A percentile compares a stretch with the other conserved stretches of the same genome.
These are phyloP conservation scores for Nyssa sinensis DNA, from an alignment of 148 eudicot genomes.

Conservation along the genomic window DNA sequence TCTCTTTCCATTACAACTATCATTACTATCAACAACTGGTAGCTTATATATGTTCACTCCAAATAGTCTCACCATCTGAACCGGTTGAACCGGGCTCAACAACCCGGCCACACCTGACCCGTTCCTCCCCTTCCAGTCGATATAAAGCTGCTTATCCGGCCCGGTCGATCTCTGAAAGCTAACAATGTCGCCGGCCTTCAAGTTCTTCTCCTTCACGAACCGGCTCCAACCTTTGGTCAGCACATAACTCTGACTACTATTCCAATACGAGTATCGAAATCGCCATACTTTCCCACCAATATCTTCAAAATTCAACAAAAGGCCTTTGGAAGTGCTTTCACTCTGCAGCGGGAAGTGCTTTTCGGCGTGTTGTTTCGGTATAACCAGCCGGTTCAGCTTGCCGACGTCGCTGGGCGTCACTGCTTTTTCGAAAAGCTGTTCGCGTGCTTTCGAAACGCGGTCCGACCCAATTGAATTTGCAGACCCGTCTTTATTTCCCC, in stretches of 20 bases:
- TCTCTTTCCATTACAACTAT: constrained; percentile 31
- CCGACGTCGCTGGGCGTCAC: constrained; percentile 93
- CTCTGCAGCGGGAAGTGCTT: constrained; percentile 69
- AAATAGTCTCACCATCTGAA: constrained; percentile 58
- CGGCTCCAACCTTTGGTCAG: constrained; percentile 92
- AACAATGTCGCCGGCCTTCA: constrained; percentile 70
- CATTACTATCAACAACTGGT: constrained; percentile 1
- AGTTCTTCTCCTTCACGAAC: constrained; percentile 74
- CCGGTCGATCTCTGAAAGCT: constrained; percentile 63
- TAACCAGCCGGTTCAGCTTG: constrained; percentile 73
- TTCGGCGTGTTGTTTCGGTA: constrained; percentile 90
- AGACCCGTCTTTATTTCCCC: not conserved
- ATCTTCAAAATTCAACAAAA: constrained; percentile 74
- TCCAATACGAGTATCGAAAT: constrained; percentile 89
- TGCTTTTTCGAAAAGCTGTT: constrained; percentile 66
- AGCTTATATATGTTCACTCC: constrained; percentile 71
- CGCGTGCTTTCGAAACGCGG: constrained; percentile 18
- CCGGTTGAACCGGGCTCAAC: constrained; percentile 18
- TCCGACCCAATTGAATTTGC: not conserved
- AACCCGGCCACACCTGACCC: constrained; percentile 16
- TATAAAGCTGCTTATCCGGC: constrained; percentile 61
- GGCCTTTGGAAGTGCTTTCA: constrained; percentile 46
- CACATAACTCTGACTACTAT: constrained; percentile 86
- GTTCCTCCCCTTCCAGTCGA: constrained; percentile 48
- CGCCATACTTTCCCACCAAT: constrained; percentile 67